Base-by-base conservation (phyloP, 2,329 filamentous ascomycete species). In the Periconia sp. region DNA sequence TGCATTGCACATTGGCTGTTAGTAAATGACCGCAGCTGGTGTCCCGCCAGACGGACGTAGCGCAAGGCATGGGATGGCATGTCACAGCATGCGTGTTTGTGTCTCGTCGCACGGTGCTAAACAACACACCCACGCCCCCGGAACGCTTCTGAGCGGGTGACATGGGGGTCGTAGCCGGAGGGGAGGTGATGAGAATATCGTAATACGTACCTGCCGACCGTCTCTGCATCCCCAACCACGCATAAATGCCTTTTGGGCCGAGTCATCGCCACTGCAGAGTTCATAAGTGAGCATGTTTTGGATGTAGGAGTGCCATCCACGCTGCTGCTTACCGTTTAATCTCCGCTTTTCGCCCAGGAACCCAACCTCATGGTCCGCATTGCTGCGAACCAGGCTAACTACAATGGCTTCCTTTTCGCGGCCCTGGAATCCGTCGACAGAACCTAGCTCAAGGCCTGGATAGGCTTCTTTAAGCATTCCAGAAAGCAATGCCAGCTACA, bases 391-490 rank as follows among this genome's bases (percentile, higher is more conserved):
- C n/a, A 97, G 80, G 69, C 87, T 95, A 37, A 99, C 86, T 26
- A 99, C 81, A 12, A 99, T 86, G 2, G 89, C 94, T 70, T 99
- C 94, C 71, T 99, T 99, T 71, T 99, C 94, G 13, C 94, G 84
- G 23, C 94, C 94, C 70, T 99, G 94, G 67, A 99, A 99, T 2
- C 92, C 94, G 69, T 99, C 94, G 2, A 99, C 89, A 59, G 90
- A 96, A 23, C 94, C 94, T n/a, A 99, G 78, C 69, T 99, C 94
- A 36, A 99, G 84, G 10, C 87, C 90, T 0, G 88, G 87, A 59
- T 87, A 95, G 26, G 78, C 75, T 47, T 94, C 88, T 65, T 92
- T 94, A 36, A 99, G 79, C 53, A 87, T 78, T 25, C 78, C 75
- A 10, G 90, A 85, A 37, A 97, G 76, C 9, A 95, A 72, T 4